Percentiles rank a stretch among this genome's conserved stretches.
Conservation (phyloP, 495 filamentous ascomycete genomes). For the Talaromyces stipitatus region DNA sequence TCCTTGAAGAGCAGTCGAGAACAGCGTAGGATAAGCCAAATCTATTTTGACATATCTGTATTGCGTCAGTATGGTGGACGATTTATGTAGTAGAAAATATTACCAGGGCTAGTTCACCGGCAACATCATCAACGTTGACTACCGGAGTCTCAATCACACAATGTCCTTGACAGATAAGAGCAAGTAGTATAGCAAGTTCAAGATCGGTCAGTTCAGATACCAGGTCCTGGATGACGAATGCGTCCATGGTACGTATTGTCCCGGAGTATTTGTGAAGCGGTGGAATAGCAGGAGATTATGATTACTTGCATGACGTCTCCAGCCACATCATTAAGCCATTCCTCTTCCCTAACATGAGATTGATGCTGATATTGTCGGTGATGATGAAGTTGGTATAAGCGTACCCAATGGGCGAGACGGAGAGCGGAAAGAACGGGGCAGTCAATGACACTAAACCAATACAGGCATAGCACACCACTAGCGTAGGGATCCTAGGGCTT, state of each 20-base stretch:
- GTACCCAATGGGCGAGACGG: background rate
- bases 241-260: conserved; percentile 47
- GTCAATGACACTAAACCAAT: background rate
- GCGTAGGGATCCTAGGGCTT: background rate
- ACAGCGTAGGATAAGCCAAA: conserved; percentile 63
- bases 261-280: background rate
- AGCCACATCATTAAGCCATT: background rate
- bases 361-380: background rate
- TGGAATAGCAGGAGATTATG: background rate
- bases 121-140: conserved; percentile 52
- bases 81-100: conserved; percentile 22
- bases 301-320: background rate
- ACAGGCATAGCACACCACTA: background rate
- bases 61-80: conserved; percentile 7
- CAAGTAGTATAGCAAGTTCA: conserved; percentile 79
- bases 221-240: conserved; percentile 49
- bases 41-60: conserved; percentile 55
- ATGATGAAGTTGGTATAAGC: conserved; percentile 1
- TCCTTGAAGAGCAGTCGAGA: conserved; percentile 63
- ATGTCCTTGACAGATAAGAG: conserved; percentile 71
- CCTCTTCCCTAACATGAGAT: background rate
- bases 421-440: background rate
- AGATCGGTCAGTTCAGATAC: conserved; percentile 75
- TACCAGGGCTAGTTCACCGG: conserved; percentile 67
- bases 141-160: conserved; percentile 74